These are phyloP conservation scores for Flammula alnicola DNA, from an alignment of 1,284 basidiomycete species.

Conservation along the genomic window DNA sequence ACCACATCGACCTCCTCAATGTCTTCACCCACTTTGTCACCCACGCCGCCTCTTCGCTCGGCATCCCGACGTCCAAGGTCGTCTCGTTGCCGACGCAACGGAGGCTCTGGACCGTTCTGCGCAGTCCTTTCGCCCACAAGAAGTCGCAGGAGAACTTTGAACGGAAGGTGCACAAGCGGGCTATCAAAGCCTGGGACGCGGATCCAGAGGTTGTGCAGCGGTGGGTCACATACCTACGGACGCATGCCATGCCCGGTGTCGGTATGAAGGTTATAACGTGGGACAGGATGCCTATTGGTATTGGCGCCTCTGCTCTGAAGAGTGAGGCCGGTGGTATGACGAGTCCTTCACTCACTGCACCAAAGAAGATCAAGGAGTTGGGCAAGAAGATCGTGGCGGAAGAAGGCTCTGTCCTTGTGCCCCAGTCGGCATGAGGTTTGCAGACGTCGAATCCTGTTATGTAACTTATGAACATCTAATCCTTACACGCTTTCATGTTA, in stretches of 20 bases:
- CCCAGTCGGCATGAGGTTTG: too few relatives aligned
- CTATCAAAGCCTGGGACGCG: slow-evolving; percentile 91
- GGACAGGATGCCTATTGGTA: slow-evolving; percentile 73
- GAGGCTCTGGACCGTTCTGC: slow-evolving; percentile 85
- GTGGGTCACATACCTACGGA: slow-evolving; percentile 82
- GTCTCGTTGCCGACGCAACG: slow-evolving; percentile 78
- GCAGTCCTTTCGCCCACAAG: slow-evolving; percentile 91
- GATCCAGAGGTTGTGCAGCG: slow-evolving; percentile 78
- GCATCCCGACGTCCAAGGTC: slow-evolving; percentile 79
- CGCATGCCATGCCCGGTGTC: slow-evolving; percentile 83
- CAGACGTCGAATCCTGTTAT: too few relatives aligned
- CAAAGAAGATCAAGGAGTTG: too few relatives aligned
- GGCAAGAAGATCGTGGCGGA: too few relatives aligned
- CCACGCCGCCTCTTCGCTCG: slow-evolving; percentile 83
- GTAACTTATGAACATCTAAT: too few relatives aligned
- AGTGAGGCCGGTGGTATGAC: too few relatives aligned
- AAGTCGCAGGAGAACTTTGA: slow-evolving; percentile 97
- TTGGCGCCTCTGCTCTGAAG: slow-evolving; percentile 41
- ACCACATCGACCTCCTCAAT: slow-evolving; percentile 71
- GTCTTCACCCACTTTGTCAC: slow-evolving; percentile 86
- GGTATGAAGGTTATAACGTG: slow-evolving; percentile 86
- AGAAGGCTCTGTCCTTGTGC: too few relatives aligned
- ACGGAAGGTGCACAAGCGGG: slow-evolving; percentile 79
- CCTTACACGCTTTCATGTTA: too few relatives aligned
- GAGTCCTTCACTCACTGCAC: too few relatives aligned